Conservation (phyloP, 805 yeast genomes). For the Kluyveromyces nonfermentans region DNA sequence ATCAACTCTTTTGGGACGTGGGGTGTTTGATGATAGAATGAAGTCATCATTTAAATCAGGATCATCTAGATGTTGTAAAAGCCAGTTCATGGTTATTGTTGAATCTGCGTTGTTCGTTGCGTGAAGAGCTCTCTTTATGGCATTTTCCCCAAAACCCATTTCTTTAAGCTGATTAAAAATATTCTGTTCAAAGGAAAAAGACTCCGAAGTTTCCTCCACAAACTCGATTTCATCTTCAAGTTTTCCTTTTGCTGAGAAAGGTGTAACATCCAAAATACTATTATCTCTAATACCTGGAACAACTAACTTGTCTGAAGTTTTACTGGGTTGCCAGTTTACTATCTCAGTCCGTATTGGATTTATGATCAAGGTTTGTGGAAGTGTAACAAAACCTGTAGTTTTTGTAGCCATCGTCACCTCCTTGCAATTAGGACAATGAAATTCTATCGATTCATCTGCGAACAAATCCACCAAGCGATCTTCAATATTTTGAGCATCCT, state of each 20-base stretch:
- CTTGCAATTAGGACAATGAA: constrained; percentile 50
- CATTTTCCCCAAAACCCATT: constrained; percentile 81
- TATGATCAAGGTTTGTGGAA: constrained; percentile 62
- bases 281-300: constrained; percentile 30
- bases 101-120: constrained; percentile 53
- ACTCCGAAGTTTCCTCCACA: constrained; percentile 18
- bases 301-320: constrained; percentile 63
- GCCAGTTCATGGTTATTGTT: constrained; percentile 85
- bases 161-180: constrained; percentile 47
- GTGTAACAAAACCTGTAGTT: constrained; percentile 31
- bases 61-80: constrained; percentile 84
- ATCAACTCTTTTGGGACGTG: constrained; percentile 6
- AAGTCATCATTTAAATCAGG: constrained; percentile 62
- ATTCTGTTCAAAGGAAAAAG: constrained; percentile 46
- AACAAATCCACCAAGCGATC: constrained; percentile 46
- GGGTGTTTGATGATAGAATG: constrained; percentile 19
- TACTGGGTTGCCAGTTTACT: constrained; percentile 84
- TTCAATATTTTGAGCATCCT: constrained; percentile 31
- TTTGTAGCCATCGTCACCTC: constrained; percentile 18
- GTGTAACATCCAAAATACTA: constrained; percentile 36
- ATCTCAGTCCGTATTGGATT: constrained; percentile 74
- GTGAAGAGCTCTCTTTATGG: constrained; percentile 59
- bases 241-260: constrained; percentile 33
- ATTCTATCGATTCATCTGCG: constrained; percentile 49
- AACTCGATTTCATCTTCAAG: constrained; percentile 19